Conservation (phyloP, 129 eudicot species). For the Deinandra increscens region DNA sequence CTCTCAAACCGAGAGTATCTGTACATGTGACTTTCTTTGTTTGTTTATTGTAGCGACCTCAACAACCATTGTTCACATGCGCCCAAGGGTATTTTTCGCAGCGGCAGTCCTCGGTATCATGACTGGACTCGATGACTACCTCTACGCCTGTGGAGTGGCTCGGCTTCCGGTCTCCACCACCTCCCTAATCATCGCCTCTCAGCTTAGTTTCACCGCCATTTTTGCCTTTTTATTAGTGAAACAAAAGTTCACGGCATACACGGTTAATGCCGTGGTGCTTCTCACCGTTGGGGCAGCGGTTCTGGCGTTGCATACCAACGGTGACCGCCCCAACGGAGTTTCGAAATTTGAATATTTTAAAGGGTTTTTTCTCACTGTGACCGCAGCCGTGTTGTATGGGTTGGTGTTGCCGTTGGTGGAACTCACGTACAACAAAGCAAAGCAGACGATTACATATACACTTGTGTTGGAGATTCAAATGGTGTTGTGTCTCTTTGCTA, state of each 20-base stretch:
- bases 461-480: constrained; percentile 53
- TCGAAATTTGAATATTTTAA: constrained; percentile 29
- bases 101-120: constrained; percentile 24
- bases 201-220: constrained; percentile 47
- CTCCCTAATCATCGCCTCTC: constrained; percentile 36
- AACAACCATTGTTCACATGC: constrained; percentile 17
- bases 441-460: constrained; percentile 38
- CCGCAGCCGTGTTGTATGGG: constrained; percentile 36
- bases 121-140: constrained; percentile 25
- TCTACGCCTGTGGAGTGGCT: constrained; percentile 27
- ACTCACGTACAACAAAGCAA: constrained; percentile 33
- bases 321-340: constrained; percentile 48
- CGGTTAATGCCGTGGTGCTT: constrained; percentile 40
- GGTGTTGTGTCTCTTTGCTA: constrained; percentile 38
- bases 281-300: constrained; percentile 38
- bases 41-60: background rate
- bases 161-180: constrained; percentile 37
- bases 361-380: constrained; percentile 36
- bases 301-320: constrained; percentile 34
- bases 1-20: no score
- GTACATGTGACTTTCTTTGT: background rate
- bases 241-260: constrained; percentile 41
- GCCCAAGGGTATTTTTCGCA: constrained; percentile 21
- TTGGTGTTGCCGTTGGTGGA: constrained; percentile 41
- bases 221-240: constrained; percentile 32